These are phyloP conservation scores for Danielozyma ontarioensis DNA, from an alignment of 805 yeast species.

Conservation along the genomic window DNA sequence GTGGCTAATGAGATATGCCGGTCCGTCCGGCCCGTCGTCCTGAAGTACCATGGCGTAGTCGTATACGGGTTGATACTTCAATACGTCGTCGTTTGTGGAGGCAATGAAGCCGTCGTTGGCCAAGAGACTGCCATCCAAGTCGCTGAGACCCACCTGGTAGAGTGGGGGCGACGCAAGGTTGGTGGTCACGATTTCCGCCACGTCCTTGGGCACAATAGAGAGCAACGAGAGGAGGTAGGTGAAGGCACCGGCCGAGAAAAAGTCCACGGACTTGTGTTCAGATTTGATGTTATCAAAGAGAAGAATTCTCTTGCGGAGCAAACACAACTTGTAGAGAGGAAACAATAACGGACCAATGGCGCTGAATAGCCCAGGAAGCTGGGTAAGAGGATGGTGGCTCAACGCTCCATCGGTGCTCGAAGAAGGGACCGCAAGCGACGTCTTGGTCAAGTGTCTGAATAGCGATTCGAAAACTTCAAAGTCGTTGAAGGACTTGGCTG, in stretches of 20 bases:
- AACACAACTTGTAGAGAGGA: constrained; percentile 56
- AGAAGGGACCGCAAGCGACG: constrained; percentile 1
- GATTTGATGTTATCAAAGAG: constrained; percentile 7
- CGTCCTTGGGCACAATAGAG: constrained; percentile 59
- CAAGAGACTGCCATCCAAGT: constrained; percentile 28
- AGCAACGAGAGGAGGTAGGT: constrained; percentile 55
- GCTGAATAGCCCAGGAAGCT: constrained; percentile 42
- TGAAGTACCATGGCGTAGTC: constrained; percentile 37
- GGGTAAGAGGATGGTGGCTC: constrained; percentile 38
- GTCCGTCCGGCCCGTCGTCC: constrained; percentile 8
- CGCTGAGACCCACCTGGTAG: constrained; percentile 62
- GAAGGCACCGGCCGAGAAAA: constrained; percentile 35
- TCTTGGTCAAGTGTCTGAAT: constrained; percentile 9
- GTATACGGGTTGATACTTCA: constrained; percentile 51
- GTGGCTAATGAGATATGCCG: constrained; percentile 1
- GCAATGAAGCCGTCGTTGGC: constrained; percentile 44
- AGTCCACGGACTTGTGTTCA: constrained; percentile 6
- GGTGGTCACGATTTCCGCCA: constrained; percentile 5
- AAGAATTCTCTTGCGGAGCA: constrained; percentile 53
- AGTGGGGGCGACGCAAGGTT: constrained; percentile 40
- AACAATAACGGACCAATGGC: constrained; percentile 62
- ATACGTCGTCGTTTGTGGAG: constrained; percentile 61
- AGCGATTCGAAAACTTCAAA: constrained; percentile 13
- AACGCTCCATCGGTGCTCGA: constrained; percentile 16
- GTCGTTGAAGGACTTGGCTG: constrained; percentile 5